Evolutionary conservation across 2,329 filamentous ascomycete genomes (phyloP).

Genomic region (Chaetomium sp.): DNA sequence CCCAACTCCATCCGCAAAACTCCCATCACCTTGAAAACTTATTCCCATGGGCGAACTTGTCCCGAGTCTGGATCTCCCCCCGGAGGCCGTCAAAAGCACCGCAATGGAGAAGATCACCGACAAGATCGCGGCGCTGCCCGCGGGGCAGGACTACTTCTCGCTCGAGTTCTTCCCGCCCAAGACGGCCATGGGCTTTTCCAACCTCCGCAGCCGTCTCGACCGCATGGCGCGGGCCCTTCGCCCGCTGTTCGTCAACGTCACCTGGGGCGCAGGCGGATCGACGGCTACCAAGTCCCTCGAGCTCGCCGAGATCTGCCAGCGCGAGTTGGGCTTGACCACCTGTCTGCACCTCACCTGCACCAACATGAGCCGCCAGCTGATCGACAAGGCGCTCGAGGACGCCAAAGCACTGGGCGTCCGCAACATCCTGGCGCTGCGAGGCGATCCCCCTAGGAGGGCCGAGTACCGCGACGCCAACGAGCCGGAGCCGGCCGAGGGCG

Average conservation of each 20-base stretch:
- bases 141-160: conserved; percentile 80
- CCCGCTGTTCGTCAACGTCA: conserved; percentile 93
- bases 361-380: conserved; percentile 82
- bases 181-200: conserved; percentile 90
- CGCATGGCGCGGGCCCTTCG: conserved; percentile 89
- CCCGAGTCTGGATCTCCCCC: conserved; percentile 17
- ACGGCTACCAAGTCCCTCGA: conserved; percentile 88
- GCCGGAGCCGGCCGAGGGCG: conserved; percentile 37
- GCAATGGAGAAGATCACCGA: conserved; percentile 83
- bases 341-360: conserved; percentile 96
- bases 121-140: conserved; percentile 85
- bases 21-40: neutral
- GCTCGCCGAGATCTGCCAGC: conserved; percentile 89
- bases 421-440: conserved; percentile 87
- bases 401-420: conserved; percentile 85
- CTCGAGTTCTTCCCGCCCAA: conserved; percentile 99
- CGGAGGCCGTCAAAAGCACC: conserved; percentile 18
- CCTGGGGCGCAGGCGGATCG: conserved; percentile 93
- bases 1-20: neutral
- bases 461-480: conserved; percentile 69
- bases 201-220: conserved; percentile 85
- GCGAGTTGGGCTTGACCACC: conserved; percentile 85
- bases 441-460: conserved; percentile 81
- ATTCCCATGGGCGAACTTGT: conserved; percentile 18
- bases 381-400: conserved; percentile 85